phyloP scores from a whole-genome alignment of 768 basidiomycete genomes.

The Podaxis pistillaris region DNA sequence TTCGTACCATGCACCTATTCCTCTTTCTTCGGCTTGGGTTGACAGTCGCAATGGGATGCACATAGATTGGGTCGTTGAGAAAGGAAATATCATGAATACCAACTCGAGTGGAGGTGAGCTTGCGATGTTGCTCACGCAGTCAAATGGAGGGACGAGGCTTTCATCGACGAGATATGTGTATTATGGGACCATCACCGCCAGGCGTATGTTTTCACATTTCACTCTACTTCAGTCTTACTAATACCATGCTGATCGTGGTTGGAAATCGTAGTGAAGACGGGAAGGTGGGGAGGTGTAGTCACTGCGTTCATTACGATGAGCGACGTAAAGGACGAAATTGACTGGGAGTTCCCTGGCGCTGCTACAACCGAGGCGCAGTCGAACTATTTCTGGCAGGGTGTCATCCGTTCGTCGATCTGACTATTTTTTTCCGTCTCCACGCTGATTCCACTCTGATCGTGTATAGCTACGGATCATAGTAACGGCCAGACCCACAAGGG shows the following conservation, averaged over 20 bases:
- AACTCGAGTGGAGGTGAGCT: constrained; percentile 64
- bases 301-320: constrained; percentile 87
- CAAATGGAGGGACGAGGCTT: constrained; percentile 73
- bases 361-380: constrained; percentile 66
- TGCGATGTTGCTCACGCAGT: constrained; percentile 63
- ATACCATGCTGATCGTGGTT: background rate
- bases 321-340: constrained; percentile 81
- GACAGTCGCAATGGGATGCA: background rate
- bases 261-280: constrained; percentile 61
- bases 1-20: constrained; percentile 23
- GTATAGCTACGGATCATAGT: constrained; percentile 37
- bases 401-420: constrained; percentile 49
- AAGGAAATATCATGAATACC: constrained; percentile 64
- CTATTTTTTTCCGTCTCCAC: background rate
- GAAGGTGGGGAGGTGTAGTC: constrained; percentile 78
- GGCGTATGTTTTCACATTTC: constrained; percentile 34
- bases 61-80: constrained; percentile 70
- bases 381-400: constrained; percentile 79
- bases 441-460: background rate
- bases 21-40: background rate
- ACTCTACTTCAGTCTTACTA: background rate
- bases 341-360: constrained; percentile 81
- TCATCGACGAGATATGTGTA: constrained; percentile 81
- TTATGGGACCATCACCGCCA: constrained; percentile 74
- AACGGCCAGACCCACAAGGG: constrained; percentile 48